phyloP scores from a whole-genome alignment of 2,329 filamentous ascomycete genomes.

The Teratosphaeria epicoccoides region DNA sequence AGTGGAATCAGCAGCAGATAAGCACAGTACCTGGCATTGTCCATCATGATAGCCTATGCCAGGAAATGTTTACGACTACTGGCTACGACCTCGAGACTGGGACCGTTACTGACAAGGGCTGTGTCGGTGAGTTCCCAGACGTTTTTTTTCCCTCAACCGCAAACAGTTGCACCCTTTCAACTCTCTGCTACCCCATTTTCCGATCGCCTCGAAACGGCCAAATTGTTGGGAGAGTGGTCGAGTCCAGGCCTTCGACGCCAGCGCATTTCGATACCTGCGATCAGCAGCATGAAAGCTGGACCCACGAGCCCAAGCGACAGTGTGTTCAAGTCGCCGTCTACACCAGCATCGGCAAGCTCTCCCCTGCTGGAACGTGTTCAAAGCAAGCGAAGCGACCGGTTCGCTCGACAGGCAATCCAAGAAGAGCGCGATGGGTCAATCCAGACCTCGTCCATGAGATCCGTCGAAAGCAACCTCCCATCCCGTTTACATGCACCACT shows the following conservation, averaged over 20 bases:
- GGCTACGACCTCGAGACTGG: slow-evolving; percentile 44
- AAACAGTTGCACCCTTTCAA: slow-evolving; percentile 13
- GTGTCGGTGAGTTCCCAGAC: slow-evolving; percentile 38
- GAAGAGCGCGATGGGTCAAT: slow-evolving; percentile 6
- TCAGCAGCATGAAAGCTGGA: not conserved
- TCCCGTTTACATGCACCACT: slow-evolving; percentile 9
- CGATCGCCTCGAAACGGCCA: not conserved
- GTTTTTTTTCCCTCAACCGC: slow-evolving; percentile 24
- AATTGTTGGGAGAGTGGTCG: not conserved
- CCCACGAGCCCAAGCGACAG: slow-evolving; percentile 8
- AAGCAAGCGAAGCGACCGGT: slow-evolving; percentile 8
- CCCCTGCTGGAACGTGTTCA: slow-evolving; percentile 17
- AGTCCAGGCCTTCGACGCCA: not conserved
- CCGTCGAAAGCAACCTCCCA: slow-evolving; percentile 4
- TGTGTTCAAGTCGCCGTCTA: slow-evolving; percentile 18
- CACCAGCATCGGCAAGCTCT: slow-evolving; percentile 18
- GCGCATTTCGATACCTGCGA: not conserved
- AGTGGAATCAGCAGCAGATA: slow-evolving; percentile 39
- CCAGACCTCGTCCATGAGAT: slow-evolving; percentile 6
- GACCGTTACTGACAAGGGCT: slow-evolving; percentile 37
- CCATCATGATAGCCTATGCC: slow-evolving; percentile 40
- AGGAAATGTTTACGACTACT: slow-evolving; percentile 46
- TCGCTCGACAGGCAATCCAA: slow-evolving; percentile 1
- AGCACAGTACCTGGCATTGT: slow-evolving; percentile 53
- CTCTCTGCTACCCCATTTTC: slow-evolving; percentile 6